A percentile compares a stretch with the other conserved stretches of the same genome.
Conservation (phyloP, 768 basidiomycete genomes). For the Leccinum fibrillosum region DNA sequence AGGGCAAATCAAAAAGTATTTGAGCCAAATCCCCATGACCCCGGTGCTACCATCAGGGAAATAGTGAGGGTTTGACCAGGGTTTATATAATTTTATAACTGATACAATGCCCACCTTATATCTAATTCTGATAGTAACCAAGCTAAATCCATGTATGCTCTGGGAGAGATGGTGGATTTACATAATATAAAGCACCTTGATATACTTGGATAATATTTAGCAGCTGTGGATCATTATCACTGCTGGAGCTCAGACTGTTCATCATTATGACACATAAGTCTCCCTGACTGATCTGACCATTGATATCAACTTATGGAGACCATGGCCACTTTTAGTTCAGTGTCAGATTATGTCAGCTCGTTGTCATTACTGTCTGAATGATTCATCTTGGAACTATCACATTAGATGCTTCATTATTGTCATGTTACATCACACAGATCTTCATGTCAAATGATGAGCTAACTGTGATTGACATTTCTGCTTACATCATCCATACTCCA, state of each 20-base stretch:
- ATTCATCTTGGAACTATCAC: too few species aligned
- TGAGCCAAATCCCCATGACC: not conserved
- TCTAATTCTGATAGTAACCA: not conserved
- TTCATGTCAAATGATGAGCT: too few species aligned
- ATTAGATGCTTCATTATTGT: too few species aligned
- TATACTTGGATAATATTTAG: not conserved
- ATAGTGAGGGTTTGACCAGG: not conserved
- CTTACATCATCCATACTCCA: too few species aligned
- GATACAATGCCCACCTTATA: not conserved
- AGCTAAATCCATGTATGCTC: not conserved
- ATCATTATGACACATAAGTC: not conserved
- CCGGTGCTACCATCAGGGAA: not conserved
- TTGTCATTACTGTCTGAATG: too few species aligned
- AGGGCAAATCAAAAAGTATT: constrained; percentile 2
- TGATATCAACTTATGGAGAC: not conserved
- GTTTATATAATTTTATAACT: not conserved
- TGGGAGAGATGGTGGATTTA: not conserved
- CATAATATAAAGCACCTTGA: not conserved
- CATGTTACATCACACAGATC: too few species aligned
- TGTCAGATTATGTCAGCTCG: too few species aligned
- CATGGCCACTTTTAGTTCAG: not conserved
- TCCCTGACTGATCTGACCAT: not conserved
- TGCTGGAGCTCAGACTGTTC: too few species aligned
- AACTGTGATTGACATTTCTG: too few species aligned
- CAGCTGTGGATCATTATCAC: not conserved